A percentile compares a stretch with the other conserved stretches of the same genome.
These are phyloP conservation scores for Diaporthe eres DNA, from an alignment of 2,329 filamentous ascomycete genomes.

Conservation along the genomic window DNA sequence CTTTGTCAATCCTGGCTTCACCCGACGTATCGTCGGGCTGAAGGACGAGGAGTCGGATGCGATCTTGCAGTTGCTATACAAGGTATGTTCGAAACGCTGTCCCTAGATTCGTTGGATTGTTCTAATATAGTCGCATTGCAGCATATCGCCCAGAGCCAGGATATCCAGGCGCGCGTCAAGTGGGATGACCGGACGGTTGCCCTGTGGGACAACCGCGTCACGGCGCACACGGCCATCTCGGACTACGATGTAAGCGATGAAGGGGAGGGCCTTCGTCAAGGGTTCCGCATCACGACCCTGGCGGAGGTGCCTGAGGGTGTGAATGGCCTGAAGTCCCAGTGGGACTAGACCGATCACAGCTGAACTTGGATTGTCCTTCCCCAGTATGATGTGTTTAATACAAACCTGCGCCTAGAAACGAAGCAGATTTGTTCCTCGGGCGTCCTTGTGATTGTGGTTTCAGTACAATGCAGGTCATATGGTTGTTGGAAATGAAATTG, in stretches of 20 bases:
- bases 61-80: constrained; percentile 78
- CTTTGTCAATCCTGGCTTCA: constrained; percentile 49
- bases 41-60: constrained; percentile 78
- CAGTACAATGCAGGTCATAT: too few relatives aligned
- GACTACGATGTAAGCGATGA: constrained; percentile 59
- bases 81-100: constrained; percentile 45
- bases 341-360: constrained; percentile 41
- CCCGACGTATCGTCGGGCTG: constrained; percentile 68
- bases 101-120: neutral
- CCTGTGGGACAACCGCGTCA: constrained; percentile 77
- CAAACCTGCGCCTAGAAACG: neutral
- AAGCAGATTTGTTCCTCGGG: neutral
- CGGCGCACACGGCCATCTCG: constrained; percentile 59
- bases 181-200: constrained; percentile 77
- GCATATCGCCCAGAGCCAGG: constrained; percentile 68
- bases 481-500: neutral
- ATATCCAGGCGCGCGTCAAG: constrained; percentile 77
- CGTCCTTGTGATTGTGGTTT: neutral
- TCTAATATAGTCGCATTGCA: constrained; percentile 39
- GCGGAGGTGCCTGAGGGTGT: constrained; percentile 56
- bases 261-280: constrained; percentile 57
- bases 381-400: too few relatives aligned
- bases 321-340: constrained; percentile 53
- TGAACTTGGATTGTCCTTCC: fast-evolving
- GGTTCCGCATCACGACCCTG: constrained; percentile 57